Evolutionary conservation across 306 rosid genomes (phyloP).

Genomic region (Glycine tomentella): DNA sequence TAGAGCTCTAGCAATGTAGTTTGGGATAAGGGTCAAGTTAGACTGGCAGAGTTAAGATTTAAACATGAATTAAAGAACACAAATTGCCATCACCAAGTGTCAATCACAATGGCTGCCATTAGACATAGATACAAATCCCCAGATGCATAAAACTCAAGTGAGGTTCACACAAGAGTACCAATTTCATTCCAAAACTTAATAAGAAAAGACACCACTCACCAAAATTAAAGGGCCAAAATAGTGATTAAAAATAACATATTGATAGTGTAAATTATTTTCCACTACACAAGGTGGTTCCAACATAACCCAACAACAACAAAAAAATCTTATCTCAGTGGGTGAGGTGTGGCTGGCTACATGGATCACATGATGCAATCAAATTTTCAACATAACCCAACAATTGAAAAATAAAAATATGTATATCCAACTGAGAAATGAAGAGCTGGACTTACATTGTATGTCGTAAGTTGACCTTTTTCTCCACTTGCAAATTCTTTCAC

Average conservation of each 20-base stretch:
- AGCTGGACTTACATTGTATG: conserved; percentile 62
- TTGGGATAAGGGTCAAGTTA: neutral
- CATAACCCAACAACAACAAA: neutral
- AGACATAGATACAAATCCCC: neutral
- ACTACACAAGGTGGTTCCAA: neutral
- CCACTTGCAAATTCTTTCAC: conserved; percentile 72
- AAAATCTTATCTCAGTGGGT: too few relatives aligned
- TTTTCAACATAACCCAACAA: neutral
- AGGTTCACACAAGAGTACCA: neutral
- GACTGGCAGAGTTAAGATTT: neutral
- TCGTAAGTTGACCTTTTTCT: conserved; percentile 78
- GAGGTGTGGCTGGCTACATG: too few relatives aligned
- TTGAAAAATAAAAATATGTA: neutral
- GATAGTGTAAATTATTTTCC: neutral
- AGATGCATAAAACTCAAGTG: neutral
- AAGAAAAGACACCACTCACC: neutral
- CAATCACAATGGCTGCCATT: neutral
- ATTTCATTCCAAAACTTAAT: neutral
- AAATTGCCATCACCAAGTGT: conserved; percentile 5
- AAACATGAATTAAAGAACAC: conserved; percentile 20
- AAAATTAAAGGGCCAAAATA: too few relatives aligned
- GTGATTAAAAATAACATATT: too few relatives aligned
- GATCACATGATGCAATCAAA: too few relatives aligned
- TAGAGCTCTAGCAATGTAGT: neutral
- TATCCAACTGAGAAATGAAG: conserved; percentile 29